Evolutionary conservation across 441 rosid genomes (phyloP).

Genomic region (Metrosideros polymorpha): DNA sequence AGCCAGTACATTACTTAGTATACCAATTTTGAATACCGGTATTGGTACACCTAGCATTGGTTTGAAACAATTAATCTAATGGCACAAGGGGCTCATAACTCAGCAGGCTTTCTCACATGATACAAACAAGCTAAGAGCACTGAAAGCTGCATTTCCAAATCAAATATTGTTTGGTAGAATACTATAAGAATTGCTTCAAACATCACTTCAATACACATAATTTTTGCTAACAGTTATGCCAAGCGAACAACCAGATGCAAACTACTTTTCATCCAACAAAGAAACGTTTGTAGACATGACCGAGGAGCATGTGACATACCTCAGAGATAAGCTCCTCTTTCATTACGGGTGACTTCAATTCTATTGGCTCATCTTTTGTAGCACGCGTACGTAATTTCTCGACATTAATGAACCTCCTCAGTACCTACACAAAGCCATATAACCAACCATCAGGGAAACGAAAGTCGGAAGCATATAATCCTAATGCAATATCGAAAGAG

Average conservation of each 20-base stretch:
- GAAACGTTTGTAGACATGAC: background rate
- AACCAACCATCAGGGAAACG: background rate
- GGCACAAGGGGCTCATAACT: background rate
- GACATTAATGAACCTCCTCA: conserved; percentile 47
- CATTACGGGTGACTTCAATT: conserved; percentile 57
- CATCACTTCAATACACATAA: background rate
- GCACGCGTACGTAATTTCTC: conserved; percentile 57
- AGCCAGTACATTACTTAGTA: background rate
- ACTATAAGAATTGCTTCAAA: background rate
- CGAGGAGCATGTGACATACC: conserved; percentile 22
- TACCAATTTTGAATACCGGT: background rate
- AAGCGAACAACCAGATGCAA: background rate
- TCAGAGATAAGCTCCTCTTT: conserved; percentile 64
- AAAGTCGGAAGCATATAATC: background rate
- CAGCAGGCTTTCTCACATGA: background rate
- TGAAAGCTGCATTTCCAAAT: background rate
- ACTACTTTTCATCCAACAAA: background rate
- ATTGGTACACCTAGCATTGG: background rate
- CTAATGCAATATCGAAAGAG: background rate
- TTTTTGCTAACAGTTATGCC: background rate
- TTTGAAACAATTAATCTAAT: background rate
- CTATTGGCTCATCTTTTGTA: conserved; percentile 76
- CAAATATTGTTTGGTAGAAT: background rate
- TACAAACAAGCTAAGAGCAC: background rate
- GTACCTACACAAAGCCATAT: conserved; percentile 24